Conservation (phyloP, 208 protist genomes). For the Trypanosoma vivax region DNA sequence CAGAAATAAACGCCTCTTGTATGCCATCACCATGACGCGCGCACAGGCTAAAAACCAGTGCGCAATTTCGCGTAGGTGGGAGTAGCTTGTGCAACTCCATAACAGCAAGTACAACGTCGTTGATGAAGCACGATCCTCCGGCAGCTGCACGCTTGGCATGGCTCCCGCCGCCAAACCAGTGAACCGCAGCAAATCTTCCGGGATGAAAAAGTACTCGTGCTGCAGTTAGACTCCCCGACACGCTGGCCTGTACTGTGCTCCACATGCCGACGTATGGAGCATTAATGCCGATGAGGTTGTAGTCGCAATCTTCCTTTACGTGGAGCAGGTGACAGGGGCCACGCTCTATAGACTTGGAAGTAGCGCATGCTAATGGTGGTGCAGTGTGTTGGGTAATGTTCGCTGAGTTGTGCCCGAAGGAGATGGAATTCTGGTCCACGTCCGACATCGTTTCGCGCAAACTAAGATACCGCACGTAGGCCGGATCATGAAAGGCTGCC, state of each 20-base stretch:
- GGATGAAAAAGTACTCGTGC: slow-evolving; percentile 24
- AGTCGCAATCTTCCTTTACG: slow-evolving; percentile 19
- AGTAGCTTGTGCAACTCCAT: slow-evolving; percentile 91
- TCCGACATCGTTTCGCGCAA: slow-evolving; percentile 36
- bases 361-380: no score
- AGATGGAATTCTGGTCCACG: slow-evolving; percentile 24
- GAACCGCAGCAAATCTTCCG: slow-evolving; percentile 87
- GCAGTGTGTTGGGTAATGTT: slow-evolving; percentile 17
- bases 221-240: slow-evolving; percentile 37
- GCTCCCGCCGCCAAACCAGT: slow-evolving; percentile 96
- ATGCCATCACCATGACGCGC: slow-evolving; percentile 98
- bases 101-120: slow-evolving; percentile 98
- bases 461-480: slow-evolving; percentile 33
- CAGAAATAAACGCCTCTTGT: slow-evolving; percentile 95
- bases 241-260: slow-evolving; percentile 27
- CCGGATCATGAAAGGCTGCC: slow-evolving; percentile 25
- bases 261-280: slow-evolving; percentile 42
- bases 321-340: slow-evolving; percentile 19
- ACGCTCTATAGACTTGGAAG: no score
- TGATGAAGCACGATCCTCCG: slow-evolving; percentile 98
- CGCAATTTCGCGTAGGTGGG: slow-evolving; percentile 36
- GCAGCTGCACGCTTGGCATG: slow-evolving; percentile 85
- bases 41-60: slow-evolving; percentile 98
- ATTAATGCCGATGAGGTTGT: slow-evolving; percentile 26
- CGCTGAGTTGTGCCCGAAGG: slow-evolving; percentile 9